Conservation (phyloP, 306 rosid genomes). For the Mimosa bimucronata region DNA sequence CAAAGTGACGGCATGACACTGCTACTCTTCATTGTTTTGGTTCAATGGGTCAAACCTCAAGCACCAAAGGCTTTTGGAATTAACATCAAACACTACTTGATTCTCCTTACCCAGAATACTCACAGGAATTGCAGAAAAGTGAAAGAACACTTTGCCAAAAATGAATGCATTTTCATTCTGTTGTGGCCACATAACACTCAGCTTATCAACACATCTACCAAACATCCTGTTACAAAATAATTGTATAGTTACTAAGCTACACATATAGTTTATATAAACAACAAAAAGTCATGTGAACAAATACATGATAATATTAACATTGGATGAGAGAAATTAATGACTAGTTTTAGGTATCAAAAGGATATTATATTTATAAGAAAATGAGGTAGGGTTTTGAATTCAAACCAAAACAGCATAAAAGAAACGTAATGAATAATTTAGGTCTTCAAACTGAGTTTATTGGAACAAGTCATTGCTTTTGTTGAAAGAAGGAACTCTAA, state of each 20-base stretch:
- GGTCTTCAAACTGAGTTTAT: no score
- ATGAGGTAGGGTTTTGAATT: no score
- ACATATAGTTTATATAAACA: neutral
- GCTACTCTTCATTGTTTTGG: neutral
- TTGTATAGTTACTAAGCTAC: neutral
- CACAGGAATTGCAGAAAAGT: neutral
- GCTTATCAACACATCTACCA: neutral
- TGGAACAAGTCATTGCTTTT: no score
- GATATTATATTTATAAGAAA: no score
- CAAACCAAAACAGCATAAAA: no score
- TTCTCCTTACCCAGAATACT: neutral
- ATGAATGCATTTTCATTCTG: neutral
- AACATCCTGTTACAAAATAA: neutral
- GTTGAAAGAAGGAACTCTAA: no score
- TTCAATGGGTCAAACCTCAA: neutral
- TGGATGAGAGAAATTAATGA: neutral
- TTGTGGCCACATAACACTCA: neutral
- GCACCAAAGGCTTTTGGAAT: conserved; percentile 1
- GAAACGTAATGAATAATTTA: no score
- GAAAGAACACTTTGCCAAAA: neutral
- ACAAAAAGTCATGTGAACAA: neutral
- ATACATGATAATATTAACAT: neutral
- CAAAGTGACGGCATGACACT: neutral
- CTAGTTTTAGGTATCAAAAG: neutral
- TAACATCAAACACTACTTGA: neutral